These are phyloP conservation scores for Grosmannia huntii DNA, from an alignment of 2,329 filamentous ascomycete species.

Conservation along the genomic window DNA sequence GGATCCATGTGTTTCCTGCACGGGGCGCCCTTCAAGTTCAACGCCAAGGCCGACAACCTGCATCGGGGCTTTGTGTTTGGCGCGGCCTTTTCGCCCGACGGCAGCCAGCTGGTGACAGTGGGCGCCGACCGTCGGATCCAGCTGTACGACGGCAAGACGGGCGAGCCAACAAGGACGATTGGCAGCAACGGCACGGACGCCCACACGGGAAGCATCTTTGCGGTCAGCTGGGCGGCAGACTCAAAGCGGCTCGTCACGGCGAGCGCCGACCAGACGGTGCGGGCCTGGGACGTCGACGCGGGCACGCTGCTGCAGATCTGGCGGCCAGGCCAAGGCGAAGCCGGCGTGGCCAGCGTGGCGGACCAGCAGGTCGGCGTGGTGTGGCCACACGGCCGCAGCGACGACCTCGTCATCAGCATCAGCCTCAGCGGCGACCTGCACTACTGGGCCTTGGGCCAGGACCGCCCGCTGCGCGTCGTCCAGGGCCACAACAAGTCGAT, in stretches of 20 bases:
- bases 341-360: constrained; percentile 48
- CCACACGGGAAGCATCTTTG: constrained; percentile 87
- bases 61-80: constrained; percentile 87
- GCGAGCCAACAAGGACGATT: constrained; percentile 65
- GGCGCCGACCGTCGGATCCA: constrained; percentile 89
- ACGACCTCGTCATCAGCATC: constrained; percentile 81
- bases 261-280: constrained; percentile 88
- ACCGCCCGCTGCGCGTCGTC: constrained; percentile 57
- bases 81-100: constrained; percentile 82
- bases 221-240: constrained; percentile 79
- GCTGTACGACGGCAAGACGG: constrained; percentile 92
- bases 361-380: constrained; percentile 93
- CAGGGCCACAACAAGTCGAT: constrained; percentile 88
- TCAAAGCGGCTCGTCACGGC: constrained; percentile 80
- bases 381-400: constrained; percentile 69
- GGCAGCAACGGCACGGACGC: constrained; percentile 29
- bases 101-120: constrained; percentile 68
- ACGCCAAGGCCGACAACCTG: constrained; percentile 61
- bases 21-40: constrained; percentile 92
- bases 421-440: constrained; percentile 82
- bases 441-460: constrained; percentile 57
- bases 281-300: constrained; percentile 80
- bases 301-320: constrained; percentile 70
- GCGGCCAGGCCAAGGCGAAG: constrained; percentile 65
- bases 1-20: constrained; percentile 84